Evolutionary conservation across 2,329 filamentous ascomycete species (phyloP).

Genomic region (Cucurbitaria berberidis): DNA sequence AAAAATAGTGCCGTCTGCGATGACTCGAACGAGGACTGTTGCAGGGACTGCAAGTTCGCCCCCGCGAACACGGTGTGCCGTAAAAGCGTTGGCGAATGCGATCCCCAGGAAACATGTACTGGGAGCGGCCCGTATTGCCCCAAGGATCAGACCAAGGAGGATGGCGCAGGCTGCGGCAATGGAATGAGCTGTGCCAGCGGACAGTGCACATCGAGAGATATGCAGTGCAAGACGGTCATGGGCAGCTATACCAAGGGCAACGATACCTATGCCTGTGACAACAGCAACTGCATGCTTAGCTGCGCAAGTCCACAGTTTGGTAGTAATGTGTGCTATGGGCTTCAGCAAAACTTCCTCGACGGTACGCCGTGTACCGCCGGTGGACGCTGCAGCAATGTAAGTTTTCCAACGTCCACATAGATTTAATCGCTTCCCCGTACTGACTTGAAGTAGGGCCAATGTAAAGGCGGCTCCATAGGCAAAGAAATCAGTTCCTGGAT

Average conservation of each 20-base stretch:
- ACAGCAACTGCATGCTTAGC: constrained; percentile 73
- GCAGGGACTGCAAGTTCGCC: constrained; percentile 72
- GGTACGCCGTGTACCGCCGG: constrained; percentile 84
- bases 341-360: constrained; percentile 92
- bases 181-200: constrained; percentile 83
- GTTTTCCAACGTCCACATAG: too few species aligned
- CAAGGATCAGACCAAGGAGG: constrained; percentile 68
- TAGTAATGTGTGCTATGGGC: constrained; percentile 69
- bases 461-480: constrained; percentile 71
- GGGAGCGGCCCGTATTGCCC: constrained; percentile 78
- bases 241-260: constrained; percentile 75
- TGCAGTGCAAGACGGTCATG: constrained; percentile 86
- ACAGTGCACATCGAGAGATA: constrained; percentile 90
- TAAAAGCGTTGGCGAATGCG: constrained; percentile 77
- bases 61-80: constrained; percentile 77
- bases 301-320: constrained; percentile 76
- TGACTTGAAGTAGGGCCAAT: constrained; percentile 64
- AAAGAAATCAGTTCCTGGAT: constrained; percentile 80
- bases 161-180: constrained; percentile 75
- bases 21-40: constrained; percentile 86
- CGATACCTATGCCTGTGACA: constrained; percentile 80
- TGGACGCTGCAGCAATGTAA: constrained; percentile 74
- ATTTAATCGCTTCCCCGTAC: not conserved
- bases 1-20: constrained; percentile 75
- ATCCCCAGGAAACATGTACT: constrained; percentile 82